Evolutionary conservation across 208 protist genomes (phyloP), one percentile per base, ranked within the genome.

Genomic region (Leishmania arabica): DNA sequence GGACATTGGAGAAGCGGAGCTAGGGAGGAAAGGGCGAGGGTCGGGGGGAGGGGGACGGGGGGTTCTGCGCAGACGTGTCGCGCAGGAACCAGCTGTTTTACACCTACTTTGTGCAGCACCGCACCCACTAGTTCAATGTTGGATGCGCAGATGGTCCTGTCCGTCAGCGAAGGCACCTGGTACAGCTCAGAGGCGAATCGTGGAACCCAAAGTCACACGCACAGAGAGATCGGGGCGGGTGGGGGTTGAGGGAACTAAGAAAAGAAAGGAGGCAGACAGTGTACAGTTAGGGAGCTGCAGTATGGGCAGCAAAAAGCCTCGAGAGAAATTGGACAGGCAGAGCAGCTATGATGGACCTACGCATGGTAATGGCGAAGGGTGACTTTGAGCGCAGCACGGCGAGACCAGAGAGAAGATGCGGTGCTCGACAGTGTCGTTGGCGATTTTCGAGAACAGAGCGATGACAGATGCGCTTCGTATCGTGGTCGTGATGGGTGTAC

Each of bases 1-100:
- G 1, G 80, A 90, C 81, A 87, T 83, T 42, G 19, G 72, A 76
- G 31, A 62, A 8, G 51, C 42, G 70, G 24, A 8, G 47, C 53
- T 40, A n/a, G 17, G 6, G 65, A 70, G 34, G 15, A 6, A 47
- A 9, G 1, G 24, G 3, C 17, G n/a, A 19, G 24, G 27, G 9
- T 6, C 13, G 24, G n/a, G 4, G 8, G 8, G 15, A 27, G 19
- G 4, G 27, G 15, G 34, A 7, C 13, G 13, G 51, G 11, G 34
- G 47, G 17, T 3, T 1, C 24, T 7, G 15, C 31, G 51, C 62
- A 17, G 31, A n/a, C 9, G 49, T 13, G 37, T 60, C 7, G 31
- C 15, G 72, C 21, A n/a, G 27, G 34, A 8, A 47, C 8, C 37
- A 54, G 15, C 69, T 73, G 42, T 37, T 9, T 47, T 8, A n/a